Conservation (phyloP, 495 filamentous ascomycete species). For the Aspergillus mulundensis region DNA sequence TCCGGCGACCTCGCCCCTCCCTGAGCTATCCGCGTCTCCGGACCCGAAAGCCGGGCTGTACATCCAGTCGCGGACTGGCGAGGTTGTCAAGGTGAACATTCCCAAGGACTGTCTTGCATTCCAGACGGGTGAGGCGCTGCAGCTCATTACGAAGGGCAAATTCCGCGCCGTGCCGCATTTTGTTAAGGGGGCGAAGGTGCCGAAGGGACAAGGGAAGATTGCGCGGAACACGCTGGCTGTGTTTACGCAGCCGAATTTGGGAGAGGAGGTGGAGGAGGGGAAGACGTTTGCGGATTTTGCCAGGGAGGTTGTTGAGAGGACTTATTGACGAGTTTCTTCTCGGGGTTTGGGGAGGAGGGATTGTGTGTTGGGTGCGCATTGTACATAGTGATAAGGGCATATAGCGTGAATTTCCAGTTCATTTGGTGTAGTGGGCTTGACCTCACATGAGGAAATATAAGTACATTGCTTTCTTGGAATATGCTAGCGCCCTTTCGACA, state of each 20-base stretch:
- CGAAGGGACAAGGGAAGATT: slow-evolving; percentile 45
- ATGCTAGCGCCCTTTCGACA: neutral
- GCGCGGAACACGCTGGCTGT: slow-evolving; percentile 93
- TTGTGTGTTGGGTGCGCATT: neutral
- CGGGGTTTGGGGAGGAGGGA: too few species aligned
- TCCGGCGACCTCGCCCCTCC: slow-evolving; percentile 34
- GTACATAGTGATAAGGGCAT: neutral
- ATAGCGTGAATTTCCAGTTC: neutral
- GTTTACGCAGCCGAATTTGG: slow-evolving; percentile 94
- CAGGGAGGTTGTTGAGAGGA: slow-evolving; percentile 74
- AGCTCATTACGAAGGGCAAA: slow-evolving; percentile 80
- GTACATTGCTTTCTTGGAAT: neutral
- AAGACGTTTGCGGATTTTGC: slow-evolving; percentile 86
- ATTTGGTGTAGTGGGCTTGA: too few species aligned
- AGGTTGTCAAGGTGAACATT: slow-evolving; percentile 81
- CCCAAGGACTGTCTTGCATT: slow-evolving; percentile 89
- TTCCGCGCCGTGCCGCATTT: slow-evolving; percentile 97
- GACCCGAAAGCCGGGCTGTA: slow-evolving; percentile 85
- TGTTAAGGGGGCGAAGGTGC: slow-evolving; percentile 61
- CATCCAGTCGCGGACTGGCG: slow-evolving; percentile 77
- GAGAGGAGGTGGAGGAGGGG: slow-evolving; percentile 72
- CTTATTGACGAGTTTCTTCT: slow-evolving; percentile 50
- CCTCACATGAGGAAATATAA: neutral
- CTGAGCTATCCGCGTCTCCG: slow-evolving; percentile 67
- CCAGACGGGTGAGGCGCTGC: slow-evolving; percentile 89